Evolutionary conservation across 345 rosid species (phyloP).

Genomic region (Orychophragmus violaceus): DNA sequence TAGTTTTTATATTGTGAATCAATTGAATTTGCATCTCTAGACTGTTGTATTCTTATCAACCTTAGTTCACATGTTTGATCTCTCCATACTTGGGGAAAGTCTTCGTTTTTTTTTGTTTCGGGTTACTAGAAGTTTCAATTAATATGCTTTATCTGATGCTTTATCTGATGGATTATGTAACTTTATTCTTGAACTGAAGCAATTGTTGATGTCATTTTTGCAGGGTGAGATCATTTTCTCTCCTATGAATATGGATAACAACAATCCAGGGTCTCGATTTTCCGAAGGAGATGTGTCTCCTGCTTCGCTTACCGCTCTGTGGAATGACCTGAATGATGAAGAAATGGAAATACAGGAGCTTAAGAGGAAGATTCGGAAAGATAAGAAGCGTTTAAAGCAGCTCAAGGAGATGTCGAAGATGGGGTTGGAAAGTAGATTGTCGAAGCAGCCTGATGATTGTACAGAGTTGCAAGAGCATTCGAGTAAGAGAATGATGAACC

Average conservation of each 20-base stretch:
- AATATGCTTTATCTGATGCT: not conserved
- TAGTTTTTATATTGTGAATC: too few relatives aligned
- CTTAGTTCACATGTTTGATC: too few relatives aligned
- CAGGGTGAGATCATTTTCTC: not conserved
- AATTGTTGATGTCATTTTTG: not conserved
- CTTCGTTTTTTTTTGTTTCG: too few relatives aligned
- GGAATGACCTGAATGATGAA: constrained; percentile 59
- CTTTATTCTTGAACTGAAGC: not conserved
- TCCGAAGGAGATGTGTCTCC: constrained; percentile 33
- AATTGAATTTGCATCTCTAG: too few relatives aligned
- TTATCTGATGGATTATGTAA: not conserved
- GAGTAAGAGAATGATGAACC: constrained; percentile 63
- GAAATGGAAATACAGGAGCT: constrained; percentile 75
- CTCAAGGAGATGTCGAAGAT: constrained; percentile 62
- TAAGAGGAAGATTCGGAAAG: constrained; percentile 79
- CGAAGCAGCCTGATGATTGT: constrained; percentile 33
- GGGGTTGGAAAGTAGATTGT: constrained; percentile 39
- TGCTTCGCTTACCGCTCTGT: constrained; percentile 14
- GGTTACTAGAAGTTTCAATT: too few relatives aligned
- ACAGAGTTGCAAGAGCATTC: too few relatives aligned
- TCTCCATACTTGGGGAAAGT: too few relatives aligned
- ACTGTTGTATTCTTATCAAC: too few relatives aligned
- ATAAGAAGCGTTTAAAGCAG: constrained; percentile 61
- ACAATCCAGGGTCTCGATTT: constrained; percentile 20
- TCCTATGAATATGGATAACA: constrained; percentile 11